These are phyloP conservation scores for Artemisia annua DNA, from an alignment of 129 eudicot species.

Conservation along the genomic window DNA sequence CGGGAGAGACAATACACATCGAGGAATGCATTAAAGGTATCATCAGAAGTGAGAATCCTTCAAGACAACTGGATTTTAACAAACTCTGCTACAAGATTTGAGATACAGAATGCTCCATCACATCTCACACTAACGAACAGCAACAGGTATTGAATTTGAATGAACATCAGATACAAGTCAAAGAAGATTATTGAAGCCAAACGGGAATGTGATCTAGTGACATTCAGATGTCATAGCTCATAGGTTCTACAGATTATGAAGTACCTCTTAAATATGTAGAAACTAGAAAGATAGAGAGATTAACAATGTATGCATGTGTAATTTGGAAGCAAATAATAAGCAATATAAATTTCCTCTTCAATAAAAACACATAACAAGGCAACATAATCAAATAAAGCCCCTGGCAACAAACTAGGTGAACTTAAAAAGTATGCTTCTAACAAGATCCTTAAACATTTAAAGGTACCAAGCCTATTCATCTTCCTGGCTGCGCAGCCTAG, in stretches of 20 bases:
- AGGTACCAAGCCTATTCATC: slow-evolving; percentile 49
- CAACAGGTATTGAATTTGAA: slow-evolving; percentile 30
- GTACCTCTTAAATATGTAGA: slow-evolving; percentile 16
- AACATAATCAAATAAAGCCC: background rate
- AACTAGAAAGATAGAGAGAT: background rate
- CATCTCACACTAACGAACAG: background rate
- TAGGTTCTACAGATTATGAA: slow-evolving; percentile 30
- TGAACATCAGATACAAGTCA: slow-evolving; percentile 10
- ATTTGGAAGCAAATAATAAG: background rate
- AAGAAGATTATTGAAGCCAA: background rate
- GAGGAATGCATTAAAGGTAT: slow-evolving; percentile 44
- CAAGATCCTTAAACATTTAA: background rate
- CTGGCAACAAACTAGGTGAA: slow-evolving; percentile 16
- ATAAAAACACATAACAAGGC: slow-evolving; percentile 6
- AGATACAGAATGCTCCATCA: slow-evolving; percentile 13
- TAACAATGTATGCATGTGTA: slow-evolving; percentile 20
- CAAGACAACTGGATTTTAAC: slow-evolving; percentile 37
- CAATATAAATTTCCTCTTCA: background rate
- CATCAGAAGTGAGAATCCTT: slow-evolving; percentile 53
- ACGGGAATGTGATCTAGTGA: no score
- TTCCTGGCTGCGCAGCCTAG: slow-evolving; percentile 84
- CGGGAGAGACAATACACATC: slow-evolving; percentile 41
- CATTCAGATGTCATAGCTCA: background rate
- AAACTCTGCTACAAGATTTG: slow-evolving; percentile 26
- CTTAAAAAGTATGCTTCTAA: slow-evolving; percentile 7